These are phyloP conservation scores for Coemansia sp. DNA, from an alignment of 192 early-diverging fungal genomes.

Conservation along the genomic window DNA sequence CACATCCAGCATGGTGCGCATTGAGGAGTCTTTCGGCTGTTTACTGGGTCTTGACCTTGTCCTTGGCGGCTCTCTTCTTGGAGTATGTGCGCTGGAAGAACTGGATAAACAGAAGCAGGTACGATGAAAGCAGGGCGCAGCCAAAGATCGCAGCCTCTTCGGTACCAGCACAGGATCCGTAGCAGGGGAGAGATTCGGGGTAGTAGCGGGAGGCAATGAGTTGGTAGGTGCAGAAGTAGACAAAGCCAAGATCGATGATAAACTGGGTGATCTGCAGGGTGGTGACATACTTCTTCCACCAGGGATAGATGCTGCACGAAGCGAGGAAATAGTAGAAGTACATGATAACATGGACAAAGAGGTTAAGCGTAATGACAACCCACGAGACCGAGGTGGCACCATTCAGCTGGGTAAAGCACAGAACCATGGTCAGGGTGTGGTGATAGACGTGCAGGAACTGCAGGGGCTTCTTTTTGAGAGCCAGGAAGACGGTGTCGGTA, in stretches of 20 bases:
- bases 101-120: constrained; percentile 87
- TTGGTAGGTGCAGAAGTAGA: constrained; percentile 87
- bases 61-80: constrained; percentile 54
- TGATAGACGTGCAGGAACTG: constrained; percentile 74
- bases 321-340: constrained; percentile 88
- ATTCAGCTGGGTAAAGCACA: constrained; percentile 68
- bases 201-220: constrained; percentile 71
- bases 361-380: constrained; percentile 71
- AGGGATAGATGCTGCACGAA: constrained; percentile 71
- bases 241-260: constrained; percentile 79
- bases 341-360: constrained; percentile 89
- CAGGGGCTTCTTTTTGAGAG: constrained; percentile 78
- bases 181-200: constrained; percentile 57
- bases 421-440: constrained; percentile 51
- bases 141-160: constrained; percentile 81
- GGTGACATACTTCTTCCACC: constrained; percentile 95
- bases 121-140: constrained; percentile 73
- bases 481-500: constrained; percentile 84
- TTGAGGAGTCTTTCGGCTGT: background rate
- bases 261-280: constrained; percentile 90
- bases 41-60: constrained; percentile 51
- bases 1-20: background rate
- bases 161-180: constrained; percentile 72
- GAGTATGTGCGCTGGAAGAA: constrained; percentile 85
- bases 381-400: constrained; percentile 69